phyloP scores from a whole-genome alignment of 345 rosid species.

The Citrus mangshanensis region DNA sequence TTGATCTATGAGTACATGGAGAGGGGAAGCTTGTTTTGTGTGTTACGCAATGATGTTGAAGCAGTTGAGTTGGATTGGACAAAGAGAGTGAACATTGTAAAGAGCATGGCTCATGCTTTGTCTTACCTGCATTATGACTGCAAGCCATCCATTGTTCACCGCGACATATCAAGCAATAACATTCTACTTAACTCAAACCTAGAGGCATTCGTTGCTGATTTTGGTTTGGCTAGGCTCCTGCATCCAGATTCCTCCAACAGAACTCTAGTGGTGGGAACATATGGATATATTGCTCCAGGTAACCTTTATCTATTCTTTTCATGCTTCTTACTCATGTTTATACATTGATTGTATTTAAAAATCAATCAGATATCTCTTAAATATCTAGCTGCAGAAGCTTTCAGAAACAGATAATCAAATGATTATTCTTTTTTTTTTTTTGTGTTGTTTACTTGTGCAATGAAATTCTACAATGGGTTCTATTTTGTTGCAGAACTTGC shows the following conservation, averaged over 20 bases:
- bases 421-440: no score
- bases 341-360: no score
- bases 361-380: no score
- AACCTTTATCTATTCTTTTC: not conserved
- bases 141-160: not conserved
- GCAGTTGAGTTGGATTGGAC: not conserved
- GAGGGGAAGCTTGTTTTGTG: not conserved
- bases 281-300: slow-evolving; percentile 3
- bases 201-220: not conserved
- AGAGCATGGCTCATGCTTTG: not conserved
- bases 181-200: not conserved
- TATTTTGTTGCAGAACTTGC: not conserved
- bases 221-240: not conserved
- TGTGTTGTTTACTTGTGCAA: not conserved
- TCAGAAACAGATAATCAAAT: no score
- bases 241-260: not conserved
- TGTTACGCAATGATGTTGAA: not conserved
- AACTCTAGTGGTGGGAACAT: not conserved
- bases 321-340: not conserved
- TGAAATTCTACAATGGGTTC: not conserved
- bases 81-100: no score
- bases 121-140: slow-evolving; percentile 3
- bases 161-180: not conserved
- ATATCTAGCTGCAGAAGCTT: no score
- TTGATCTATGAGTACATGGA: no score